These are phyloP conservation scores for Umbelopsis sp. DNA, from an alignment of 371 early-diverging fungal genomes.

Conservation along the genomic window DNA sequence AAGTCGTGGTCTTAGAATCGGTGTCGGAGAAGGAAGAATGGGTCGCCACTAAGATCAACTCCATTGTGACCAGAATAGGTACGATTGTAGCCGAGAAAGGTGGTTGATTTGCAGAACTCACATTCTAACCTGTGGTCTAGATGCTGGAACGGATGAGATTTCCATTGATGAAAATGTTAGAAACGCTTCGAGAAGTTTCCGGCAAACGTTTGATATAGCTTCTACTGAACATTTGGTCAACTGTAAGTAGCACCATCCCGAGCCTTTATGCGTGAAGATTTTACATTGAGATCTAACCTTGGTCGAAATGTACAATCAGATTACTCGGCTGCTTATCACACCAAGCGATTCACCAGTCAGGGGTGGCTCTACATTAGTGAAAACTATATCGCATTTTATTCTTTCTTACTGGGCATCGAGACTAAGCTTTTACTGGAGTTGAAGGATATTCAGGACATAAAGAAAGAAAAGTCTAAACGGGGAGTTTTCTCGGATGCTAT, in stretches of 20 bases:
- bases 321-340: constrained; percentile 91
- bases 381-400: constrained; percentile 92
- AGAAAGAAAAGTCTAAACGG: constrained; percentile 85
- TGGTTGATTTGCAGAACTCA: not conserved
- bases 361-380: constrained; percentile 97
- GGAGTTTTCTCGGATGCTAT: constrained; percentile 92
- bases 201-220: constrained; percentile 85
- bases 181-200: constrained; percentile 88
- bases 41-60: constrained; percentile 88
- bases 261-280: not conserved
- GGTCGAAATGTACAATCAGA: constrained; percentile 45
- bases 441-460: constrained; percentile 86
- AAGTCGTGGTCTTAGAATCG: constrained; percentile 76
- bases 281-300: not conserved
- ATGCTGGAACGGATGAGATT: constrained; percentile 77
- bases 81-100: not conserved
- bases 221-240: constrained; percentile 88
- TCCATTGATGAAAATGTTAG: constrained; percentile 84
- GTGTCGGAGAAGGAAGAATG: constrained; percentile 78
- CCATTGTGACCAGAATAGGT: constrained; percentile 84
- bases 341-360: constrained; percentile 84
- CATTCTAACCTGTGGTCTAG: constrained; percentile 32
- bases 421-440: constrained; percentile 89
- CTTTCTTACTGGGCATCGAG: constrained; percentile 91
- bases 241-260: constrained; percentile 54